phyloP scores from a whole-genome alignment of 305 asterid genomes.

The Striga hermonthica region DNA sequence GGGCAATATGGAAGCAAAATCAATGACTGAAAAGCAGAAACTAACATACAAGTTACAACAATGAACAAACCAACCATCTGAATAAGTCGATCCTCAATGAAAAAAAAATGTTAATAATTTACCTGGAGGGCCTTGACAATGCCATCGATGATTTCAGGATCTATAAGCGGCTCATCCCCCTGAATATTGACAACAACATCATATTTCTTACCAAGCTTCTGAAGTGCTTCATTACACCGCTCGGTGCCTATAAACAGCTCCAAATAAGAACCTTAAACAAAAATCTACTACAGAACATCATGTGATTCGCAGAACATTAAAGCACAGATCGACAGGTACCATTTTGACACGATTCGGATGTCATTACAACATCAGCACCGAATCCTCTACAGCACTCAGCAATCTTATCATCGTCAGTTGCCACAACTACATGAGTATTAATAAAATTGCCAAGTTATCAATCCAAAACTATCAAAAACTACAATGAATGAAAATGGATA shows the following conservation, averaged over 20 bases:
- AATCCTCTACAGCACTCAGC: constrained; percentile 89
- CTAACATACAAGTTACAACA: background rate
- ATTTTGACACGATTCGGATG: constrained; percentile 79
- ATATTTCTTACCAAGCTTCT: constrained; percentile 60
- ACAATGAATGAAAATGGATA: background rate
- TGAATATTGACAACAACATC: constrained; percentile 94
- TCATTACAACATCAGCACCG: constrained; percentile 94
- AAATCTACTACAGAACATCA: background rate
- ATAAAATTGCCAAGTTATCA: constrained; percentile 29
- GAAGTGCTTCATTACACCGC: constrained; percentile 88
- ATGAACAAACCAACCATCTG: background rate
- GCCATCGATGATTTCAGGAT: constrained; percentile 92
- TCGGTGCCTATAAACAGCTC: constrained; percentile 63
- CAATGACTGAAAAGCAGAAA: constrained; percentile 1
- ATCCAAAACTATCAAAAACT: background rate
- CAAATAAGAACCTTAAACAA: background rate
- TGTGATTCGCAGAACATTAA: no score
- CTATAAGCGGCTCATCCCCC: constrained; percentile 97
- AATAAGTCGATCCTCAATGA: no score
- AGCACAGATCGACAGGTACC: constrained; percentile 36
- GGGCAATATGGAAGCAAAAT: background rate
- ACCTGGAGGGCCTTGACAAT: constrained; percentile 85
- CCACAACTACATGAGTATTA: constrained; percentile 59
- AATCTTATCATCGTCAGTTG: constrained; percentile 84
- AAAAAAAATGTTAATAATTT: constrained; percentile 12